Base-by-base conservation (phyloP, 1,284 basidiomycete genomes). In the Irpex lacteus region DNA sequence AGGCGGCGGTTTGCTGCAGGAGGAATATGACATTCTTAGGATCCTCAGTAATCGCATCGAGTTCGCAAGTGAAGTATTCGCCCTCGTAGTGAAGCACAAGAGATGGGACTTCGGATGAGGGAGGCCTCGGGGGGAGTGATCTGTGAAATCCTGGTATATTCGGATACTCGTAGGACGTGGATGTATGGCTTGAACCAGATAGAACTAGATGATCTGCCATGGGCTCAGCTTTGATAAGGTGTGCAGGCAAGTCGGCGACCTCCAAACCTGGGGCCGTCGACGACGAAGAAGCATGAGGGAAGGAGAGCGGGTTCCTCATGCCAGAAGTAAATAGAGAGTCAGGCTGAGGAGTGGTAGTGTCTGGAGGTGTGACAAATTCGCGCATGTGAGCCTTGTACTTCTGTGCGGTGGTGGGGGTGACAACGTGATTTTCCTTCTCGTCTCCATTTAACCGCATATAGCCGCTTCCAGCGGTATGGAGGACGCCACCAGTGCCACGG, bases 1-100 rank as follows among this genome's bases (percentile, higher is more conserved):
- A 63, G 21, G 66, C 63, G 9, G 69, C 69, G 0, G 81, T 78
- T 3, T 72, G 64, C 63, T 76, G 79, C 7, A 88, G 73, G 3
- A 85, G 70, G 55, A 76, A 71, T 38, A 85, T 82, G 61, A 85
- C 79, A 8, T 75, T 71, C 13, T 70, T 66, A 1, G 83, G 80
- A 66, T 85, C 77, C 7, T 76, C 73, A 63, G 79, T 77, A 19
- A 85, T 74, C 13, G 70, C 64, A 2, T 77, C 71, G 4, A 86
- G 77, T 65, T 82, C 77, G 67, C 78, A 79, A 4, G 69, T 73
- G 47, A 84, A 64, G 13, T n/a, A 59, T n/a, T 18, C 53, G 11
- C 55, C 62, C 6, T 40, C 58, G 32, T 38, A 61, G n/a, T 52
- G 9, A 11, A 72, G 57, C 3, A 64, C 58, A 21, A 68, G 63